A percentile compares a stretch with the other conserved stretches of the same genome.
phyloP scores from a whole-genome alignment of 164 flowering plant species.

The Umbilicus rupestris region DNA sequence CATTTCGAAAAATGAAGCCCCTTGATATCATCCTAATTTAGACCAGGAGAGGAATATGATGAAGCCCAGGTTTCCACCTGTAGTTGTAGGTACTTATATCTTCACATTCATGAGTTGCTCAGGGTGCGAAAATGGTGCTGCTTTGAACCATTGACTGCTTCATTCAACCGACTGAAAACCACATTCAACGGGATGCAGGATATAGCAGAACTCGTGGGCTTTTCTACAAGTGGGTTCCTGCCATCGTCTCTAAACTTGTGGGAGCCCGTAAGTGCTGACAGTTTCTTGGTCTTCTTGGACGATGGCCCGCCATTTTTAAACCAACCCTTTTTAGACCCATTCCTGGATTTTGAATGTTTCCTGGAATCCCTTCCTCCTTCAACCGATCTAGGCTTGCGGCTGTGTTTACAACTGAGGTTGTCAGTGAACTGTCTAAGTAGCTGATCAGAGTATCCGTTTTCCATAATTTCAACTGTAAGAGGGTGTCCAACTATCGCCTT shows the following conservation, averaged over 20 bases:
- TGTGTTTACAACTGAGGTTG: neutral
- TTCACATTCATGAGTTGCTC: slow-evolving; percentile 11
- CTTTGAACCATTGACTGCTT: slow-evolving; percentile 44
- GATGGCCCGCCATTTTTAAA: slow-evolving; percentile 27
- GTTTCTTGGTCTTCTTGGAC: slow-evolving; percentile 57
- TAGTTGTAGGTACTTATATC: slow-evolving; percentile 1
- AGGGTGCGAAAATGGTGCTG: slow-evolving; percentile 14
- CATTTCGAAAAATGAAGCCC: slow-evolving; percentile 11
- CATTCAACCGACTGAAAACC: slow-evolving; percentile 81
- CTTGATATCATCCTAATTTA: neutral
- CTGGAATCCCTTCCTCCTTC: slow-evolving; percentile 11
- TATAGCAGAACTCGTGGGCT: slow-evolving; percentile 33
- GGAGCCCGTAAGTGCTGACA: slow-evolving; percentile 50
- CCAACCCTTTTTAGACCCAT: slow-evolving; percentile 18
- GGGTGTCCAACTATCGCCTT: slow-evolving; percentile 81
- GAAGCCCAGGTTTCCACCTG: neutral
- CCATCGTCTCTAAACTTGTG: slow-evolving; percentile 22
- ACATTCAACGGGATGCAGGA: slow-evolving; percentile 73
- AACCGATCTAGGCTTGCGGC: slow-evolving; percentile 15
- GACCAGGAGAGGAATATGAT: slow-evolving; percentile 9
- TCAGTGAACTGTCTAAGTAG: slow-evolving; percentile 15
- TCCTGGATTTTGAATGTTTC: slow-evolving; percentile 14
- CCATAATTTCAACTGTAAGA: slow-evolving; percentile 46
- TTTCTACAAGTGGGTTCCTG: slow-evolving; percentile 30
- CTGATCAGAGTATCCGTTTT: slow-evolving; percentile 38